These are phyloP conservation scores for Hura crepitans DNA, from an alignment of 441 rosid species.

Conservation along the genomic window DNA sequence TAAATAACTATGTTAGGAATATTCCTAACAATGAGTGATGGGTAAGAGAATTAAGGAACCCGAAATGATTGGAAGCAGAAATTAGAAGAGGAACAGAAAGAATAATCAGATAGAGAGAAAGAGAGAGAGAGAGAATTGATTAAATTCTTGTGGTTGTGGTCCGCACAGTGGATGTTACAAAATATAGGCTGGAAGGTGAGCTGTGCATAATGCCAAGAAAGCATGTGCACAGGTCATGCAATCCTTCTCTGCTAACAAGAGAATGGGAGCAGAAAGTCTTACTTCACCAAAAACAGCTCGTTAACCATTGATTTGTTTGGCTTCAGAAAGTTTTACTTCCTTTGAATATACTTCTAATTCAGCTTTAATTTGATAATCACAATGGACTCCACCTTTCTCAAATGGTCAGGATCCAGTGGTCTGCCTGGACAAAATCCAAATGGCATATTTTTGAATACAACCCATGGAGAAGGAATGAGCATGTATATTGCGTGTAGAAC, in stretches of 20 bases:
- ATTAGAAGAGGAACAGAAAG: too few relatives aligned
- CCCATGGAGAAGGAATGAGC: constrained; percentile 7
- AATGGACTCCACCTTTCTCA: constrained; percentile 78
- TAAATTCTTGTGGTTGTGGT: too few relatives aligned
- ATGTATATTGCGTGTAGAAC: neutral
- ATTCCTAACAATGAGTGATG: too few relatives aligned
- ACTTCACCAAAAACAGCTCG: constrained; percentile 99
- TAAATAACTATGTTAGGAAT: neutral
- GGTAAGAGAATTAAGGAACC: too few relatives aligned
- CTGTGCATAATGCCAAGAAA: too few relatives aligned
- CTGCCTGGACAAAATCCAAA: constrained; percentile 49
- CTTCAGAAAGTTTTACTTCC: constrained; percentile 75
- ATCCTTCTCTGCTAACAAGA: too few relatives aligned
- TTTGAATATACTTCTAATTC: constrained; percentile 78
- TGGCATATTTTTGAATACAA: constrained; percentile 14
- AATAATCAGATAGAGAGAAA: too few relatives aligned
- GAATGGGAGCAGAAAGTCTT: constrained; percentile 23
- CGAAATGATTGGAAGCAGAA: too few relatives aligned
- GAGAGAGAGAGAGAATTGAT: too few relatives aligned
- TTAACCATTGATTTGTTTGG: constrained; percentile 70
- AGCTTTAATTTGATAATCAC: constrained; percentile 81
- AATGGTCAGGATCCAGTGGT: constrained; percentile 68
- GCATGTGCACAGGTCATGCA: too few relatives aligned
- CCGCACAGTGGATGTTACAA: too few relatives aligned
- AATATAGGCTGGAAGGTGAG: too few relatives aligned